Conservation (phyloP, 2,329 filamentous ascomycete genomes). For the Cercospora sp. region DNA sequence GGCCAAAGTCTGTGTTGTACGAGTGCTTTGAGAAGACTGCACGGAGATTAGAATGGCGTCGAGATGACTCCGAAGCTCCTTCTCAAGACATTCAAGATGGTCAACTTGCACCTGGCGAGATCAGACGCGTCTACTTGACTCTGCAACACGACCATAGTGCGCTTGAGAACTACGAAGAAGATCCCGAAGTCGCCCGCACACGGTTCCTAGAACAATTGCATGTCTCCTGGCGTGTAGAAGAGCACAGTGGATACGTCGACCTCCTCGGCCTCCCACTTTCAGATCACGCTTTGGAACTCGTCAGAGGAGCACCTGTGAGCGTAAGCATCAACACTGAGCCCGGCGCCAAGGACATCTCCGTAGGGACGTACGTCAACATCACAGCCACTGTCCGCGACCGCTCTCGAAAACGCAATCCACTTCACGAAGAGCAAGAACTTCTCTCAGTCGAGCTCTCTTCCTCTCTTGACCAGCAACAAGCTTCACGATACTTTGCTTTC, state of each 20-base stretch:
- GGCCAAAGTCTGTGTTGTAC: slow-evolving; percentile 72
- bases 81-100: slow-evolving; percentile 9
- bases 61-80: slow-evolving; percentile 10
- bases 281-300: slow-evolving; percentile 19
- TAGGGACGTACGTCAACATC: slow-evolving; percentile 24
- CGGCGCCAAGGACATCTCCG: not conserved
- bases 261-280: slow-evolving; percentile 22
- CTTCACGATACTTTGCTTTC: slow-evolving; percentile 23
- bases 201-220: slow-evolving; percentile 25
- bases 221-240: slow-evolving; percentile 27
- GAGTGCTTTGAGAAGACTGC: slow-evolving; percentile 20
- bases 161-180: slow-evolving; percentile 15
- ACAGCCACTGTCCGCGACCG: slow-evolving; percentile 19
- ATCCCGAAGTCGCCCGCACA: slow-evolving; percentile 18
- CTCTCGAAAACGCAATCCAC: slow-evolving; percentile 5
- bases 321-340: not conserved
- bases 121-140: slow-evolving; percentile 24
- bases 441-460: slow-evolving; percentile 13
- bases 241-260: slow-evolving; percentile 28
- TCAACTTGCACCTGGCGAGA: slow-evolving; percentile 27
- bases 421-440: not conserved
- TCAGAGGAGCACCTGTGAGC: slow-evolving; percentile 22
- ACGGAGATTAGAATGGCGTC: slow-evolving; percentile 3
- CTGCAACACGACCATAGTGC: slow-evolving; percentile 9
- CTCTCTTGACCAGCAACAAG: not conserved